Conservation (phyloP, 768 basidiomycete genomes). For the Fomitopsis pulvina region DNA sequence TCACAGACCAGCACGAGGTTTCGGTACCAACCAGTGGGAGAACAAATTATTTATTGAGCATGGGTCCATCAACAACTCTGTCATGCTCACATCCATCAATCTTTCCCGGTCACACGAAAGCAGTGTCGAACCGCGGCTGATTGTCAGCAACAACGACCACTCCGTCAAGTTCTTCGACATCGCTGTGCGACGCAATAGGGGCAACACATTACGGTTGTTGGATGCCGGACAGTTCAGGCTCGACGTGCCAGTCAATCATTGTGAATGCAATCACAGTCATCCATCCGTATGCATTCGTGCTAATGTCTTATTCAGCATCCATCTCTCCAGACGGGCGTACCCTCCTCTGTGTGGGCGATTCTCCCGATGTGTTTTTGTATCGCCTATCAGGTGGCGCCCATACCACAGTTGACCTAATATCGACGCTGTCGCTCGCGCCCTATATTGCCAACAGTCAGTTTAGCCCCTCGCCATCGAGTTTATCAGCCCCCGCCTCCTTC, state of each 20-base stretch:
- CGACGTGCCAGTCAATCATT: constrained; percentile 75
- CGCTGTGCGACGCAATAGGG: constrained; percentile 37
- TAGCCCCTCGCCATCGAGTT: neutral
- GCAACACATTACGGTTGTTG: constrained; percentile 15
- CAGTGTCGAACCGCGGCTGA: constrained; percentile 67
- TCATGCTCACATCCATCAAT: constrained; percentile 57
- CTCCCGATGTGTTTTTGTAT: constrained; percentile 78
- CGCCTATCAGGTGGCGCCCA: constrained; percentile 59
- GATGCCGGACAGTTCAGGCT: constrained; percentile 47
- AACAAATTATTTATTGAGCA: constrained; percentile 40
- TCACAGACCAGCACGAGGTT: constrained; percentile 9
- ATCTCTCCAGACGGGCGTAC: constrained; percentile 86
- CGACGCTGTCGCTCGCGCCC: constrained; percentile 59
- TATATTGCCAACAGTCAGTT: constrained; percentile 24
- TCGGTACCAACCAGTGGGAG: constrained; percentile 39
- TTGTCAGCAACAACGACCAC: constrained; percentile 83
- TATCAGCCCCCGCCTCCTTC: constrained; percentile 59
- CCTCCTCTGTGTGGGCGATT: constrained; percentile 87
- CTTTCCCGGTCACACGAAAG: constrained; percentile 54
- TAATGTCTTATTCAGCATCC: constrained; percentile 48
- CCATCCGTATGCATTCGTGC: constrained; percentile 9
- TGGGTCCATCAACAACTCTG: constrained; percentile 81
- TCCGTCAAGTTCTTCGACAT: constrained; percentile 79
- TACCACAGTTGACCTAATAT: constrained; percentile 59
- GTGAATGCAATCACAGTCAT: constrained; percentile 35